Percentiles rank a stretch among this genome's conserved stretches.
phyloP scores from a whole-genome alignment of 257 asterid genomes.

The Plectranthus barbatus region DNA sequence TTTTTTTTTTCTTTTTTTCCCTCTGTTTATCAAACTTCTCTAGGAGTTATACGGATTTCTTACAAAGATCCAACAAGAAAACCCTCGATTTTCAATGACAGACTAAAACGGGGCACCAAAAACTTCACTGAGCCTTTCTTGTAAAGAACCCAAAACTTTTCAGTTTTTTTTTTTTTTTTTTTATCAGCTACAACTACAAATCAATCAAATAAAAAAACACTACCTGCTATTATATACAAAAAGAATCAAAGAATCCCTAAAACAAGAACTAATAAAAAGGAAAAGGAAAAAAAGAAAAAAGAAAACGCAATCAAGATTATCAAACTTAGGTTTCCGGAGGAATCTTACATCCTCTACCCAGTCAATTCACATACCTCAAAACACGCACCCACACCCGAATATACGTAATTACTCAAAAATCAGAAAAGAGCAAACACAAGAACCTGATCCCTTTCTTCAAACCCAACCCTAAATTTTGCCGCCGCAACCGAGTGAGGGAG shows the following conservation, averaged over 20 bases:
- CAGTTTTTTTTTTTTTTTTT: background rate
- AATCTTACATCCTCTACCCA: slow-evolving; percentile 6
- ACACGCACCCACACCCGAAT: background rate
- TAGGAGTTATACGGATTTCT: background rate
- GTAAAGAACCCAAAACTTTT: slow-evolving; percentile 30
- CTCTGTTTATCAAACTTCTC: background rate
- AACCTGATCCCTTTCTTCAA: slow-evolving; percentile 30
- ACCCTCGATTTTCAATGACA: slow-evolving; percentile 84
- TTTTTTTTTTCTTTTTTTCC: background rate
- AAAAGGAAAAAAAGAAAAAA: background rate
- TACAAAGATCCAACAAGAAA: slow-evolving; percentile 41
- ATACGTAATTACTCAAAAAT: background rate
- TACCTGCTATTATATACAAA: slow-evolving; percentile 20
- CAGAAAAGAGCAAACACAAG: background rate
- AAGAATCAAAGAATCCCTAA: slow-evolving; percentile 30
- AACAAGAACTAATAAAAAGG: background rate
- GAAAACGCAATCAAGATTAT: background rate
- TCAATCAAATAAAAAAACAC: background rate
- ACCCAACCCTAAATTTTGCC: slow-evolving; percentile 22
- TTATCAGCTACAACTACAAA: slow-evolving; percentile 19
- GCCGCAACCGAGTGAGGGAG: slow-evolving; percentile 27
- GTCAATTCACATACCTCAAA: background rate
- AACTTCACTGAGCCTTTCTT: slow-evolving; percentile 69
- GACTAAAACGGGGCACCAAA: slow-evolving; percentile 79
- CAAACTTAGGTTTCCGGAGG: slow-evolving; percentile 24